Conservation (phyloP, 371 early-diverging fungal species). For the Mortierella sp. region DNA sequence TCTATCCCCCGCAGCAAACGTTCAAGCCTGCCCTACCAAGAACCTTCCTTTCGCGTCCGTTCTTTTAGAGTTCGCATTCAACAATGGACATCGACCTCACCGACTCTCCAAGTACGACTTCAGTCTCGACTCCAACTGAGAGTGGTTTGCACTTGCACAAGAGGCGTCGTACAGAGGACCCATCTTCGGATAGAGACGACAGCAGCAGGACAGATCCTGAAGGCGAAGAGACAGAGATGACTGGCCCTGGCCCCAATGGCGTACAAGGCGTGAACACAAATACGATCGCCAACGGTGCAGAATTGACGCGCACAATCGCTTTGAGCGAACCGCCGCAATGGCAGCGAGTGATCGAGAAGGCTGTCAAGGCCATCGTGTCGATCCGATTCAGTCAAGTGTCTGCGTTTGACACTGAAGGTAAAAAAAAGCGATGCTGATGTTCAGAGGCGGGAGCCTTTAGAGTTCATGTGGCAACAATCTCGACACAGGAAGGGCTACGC, state of each 20-base stretch:
- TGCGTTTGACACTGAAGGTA: constrained; percentile 84
- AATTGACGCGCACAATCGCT: constrained; percentile 26
- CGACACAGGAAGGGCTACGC: too few relatives aligned
- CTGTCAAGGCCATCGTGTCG: constrained; percentile 82
- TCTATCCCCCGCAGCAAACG: too few relatives aligned
- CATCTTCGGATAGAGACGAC: constrained; percentile 53
- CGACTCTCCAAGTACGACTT: constrained; percentile 52
- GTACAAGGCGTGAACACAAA: background rate
- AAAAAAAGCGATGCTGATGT: background rate
- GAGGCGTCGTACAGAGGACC: constrained; percentile 57
- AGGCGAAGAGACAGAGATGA: constrained; percentile 32
- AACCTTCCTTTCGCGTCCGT: too few relatives aligned
- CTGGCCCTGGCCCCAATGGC: constrained; percentile 10
- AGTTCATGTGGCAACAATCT: too few relatives aligned
- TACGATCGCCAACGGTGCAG: constrained; percentile 7
- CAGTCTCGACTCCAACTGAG: constrained; percentile 47
- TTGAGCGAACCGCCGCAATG: constrained; percentile 60
- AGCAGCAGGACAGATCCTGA: constrained; percentile 32
- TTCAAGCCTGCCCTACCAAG: too few relatives aligned
- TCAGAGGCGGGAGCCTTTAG: too few relatives aligned
- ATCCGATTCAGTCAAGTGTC: constrained; percentile 79
- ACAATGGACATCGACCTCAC: constrained; percentile 52
- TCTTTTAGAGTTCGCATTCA: background rate
- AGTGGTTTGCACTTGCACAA: constrained; percentile 54
- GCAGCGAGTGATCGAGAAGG: constrained; percentile 74